These are phyloP conservation scores for Entomortierella chlamydospora DNA, from an alignment of 192 early-diverging fungal species.

Conservation along the genomic window DNA sequence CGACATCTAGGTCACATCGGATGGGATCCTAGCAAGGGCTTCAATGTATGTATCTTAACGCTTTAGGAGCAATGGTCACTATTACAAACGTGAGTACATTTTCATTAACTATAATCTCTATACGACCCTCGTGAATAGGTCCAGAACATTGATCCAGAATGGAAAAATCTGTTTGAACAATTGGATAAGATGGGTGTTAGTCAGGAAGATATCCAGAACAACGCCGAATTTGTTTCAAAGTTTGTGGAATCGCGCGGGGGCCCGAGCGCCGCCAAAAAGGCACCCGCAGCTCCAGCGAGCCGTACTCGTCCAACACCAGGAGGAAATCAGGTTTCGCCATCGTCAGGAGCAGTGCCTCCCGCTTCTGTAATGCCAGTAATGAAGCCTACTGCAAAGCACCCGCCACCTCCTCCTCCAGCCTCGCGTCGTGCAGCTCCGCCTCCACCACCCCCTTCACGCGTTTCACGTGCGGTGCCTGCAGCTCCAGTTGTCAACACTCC, in stretches of 20 bases:
- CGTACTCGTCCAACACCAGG: conserved; percentile 36
- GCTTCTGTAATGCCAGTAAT: conserved; percentile 35
- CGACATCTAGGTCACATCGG: conserved; percentile 74
- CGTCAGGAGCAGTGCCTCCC: conserved; percentile 31
- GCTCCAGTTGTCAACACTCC: conserved; percentile 18
- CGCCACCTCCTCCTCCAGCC: conserved; percentile 53
- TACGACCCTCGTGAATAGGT: too few relatives aligned
- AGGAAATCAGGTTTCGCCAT: conserved; percentile 42
- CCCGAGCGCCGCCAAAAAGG: conserved; percentile 6
- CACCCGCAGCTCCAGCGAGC: conserved; percentile 42
- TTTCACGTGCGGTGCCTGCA: conserved; percentile 31
- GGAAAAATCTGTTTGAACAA: conserved; percentile 76
- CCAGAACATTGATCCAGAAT: conserved; percentile 77
- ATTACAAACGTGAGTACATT: not conserved
- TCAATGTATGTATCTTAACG: conserved; percentile 51
- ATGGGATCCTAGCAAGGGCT: conserved; percentile 68
- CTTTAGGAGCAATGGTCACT: not conserved
- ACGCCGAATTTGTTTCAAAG: conserved; percentile 74
- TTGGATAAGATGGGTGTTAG: conserved; percentile 75
- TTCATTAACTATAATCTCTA: too few relatives aligned
- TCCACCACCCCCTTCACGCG: conserved; percentile 50
- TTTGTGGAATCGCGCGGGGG: conserved; percentile 77
- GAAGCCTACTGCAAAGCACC: conserved; percentile 42
- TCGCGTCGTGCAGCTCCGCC: conserved; percentile 52
- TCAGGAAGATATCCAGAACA: conserved; percentile 73